Evolutionary conservation across 306 rosid genomes (phyloP).

Genomic region (Inga oerstediana): DNA sequence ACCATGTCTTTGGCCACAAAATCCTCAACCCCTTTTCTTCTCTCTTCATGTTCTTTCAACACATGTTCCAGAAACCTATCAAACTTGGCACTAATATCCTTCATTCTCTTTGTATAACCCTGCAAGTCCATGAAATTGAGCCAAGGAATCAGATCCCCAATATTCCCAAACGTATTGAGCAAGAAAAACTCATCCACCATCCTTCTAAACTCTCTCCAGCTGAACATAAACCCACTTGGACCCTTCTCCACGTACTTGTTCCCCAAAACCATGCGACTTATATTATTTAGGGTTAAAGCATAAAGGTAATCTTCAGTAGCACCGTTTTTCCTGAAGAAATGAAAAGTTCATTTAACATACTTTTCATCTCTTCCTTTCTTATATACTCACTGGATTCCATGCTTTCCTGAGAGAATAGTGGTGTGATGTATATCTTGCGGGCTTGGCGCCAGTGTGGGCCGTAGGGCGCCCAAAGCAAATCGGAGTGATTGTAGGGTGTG

Average conservation of each 20-base stretch:
- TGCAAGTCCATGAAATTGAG: not conserved
- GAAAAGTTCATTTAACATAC: conserved; percentile 21
- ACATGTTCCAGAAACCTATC: not conserved
- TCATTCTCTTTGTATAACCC: not conserved
- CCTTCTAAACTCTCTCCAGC: not conserved
- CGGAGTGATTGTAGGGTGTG: not conserved
- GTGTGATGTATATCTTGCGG: not conserved
- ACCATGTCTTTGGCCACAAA: not conserved
- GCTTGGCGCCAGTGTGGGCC: not conserved
- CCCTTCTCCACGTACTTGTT: not conserved
- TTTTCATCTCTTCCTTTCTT: conserved; percentile 24
- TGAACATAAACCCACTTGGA: not conserved
- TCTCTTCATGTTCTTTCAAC: not conserved
- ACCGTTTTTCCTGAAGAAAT: conserved; percentile 20
- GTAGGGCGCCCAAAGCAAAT: not conserved
- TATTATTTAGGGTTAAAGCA: conserved; percentile 39
- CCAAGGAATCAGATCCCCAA: not conserved
- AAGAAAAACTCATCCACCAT: not conserved
- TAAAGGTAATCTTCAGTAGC: conserved; percentile 37
- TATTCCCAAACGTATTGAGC: not conserved
- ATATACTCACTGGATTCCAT: conserved; percentile 41
- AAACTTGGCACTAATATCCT: too few relatives aligned
- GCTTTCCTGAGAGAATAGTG: conserved; percentile 48
- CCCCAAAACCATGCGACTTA: not conserved
- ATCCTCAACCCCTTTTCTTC: not conserved